Evolutionary conservation across 192 early-diverging fungal genomes (phyloP).

Genomic region (Coemansia sp.): DNA sequence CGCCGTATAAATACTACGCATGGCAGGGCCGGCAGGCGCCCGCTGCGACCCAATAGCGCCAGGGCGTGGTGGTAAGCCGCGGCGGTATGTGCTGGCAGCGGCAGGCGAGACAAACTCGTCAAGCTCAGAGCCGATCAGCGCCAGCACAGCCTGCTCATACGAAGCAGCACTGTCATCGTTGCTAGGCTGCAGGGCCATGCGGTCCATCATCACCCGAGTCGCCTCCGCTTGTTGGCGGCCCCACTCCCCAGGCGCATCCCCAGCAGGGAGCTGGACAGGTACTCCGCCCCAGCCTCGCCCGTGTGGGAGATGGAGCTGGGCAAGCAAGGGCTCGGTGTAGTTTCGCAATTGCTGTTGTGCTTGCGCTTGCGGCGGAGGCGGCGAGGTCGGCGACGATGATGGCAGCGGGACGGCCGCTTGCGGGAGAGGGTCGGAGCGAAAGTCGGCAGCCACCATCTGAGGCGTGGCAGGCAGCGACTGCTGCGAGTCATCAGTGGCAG

Average conservation of each 20-base stretch:
- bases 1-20: background rate
- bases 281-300: background rate
- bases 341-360: background rate
- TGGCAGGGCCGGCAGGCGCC: background rate
- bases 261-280: slow-evolving; percentile 2
- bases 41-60: slow-evolving; percentile 42
- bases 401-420: slow-evolving; percentile 7
- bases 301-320: background rate
- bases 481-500: slow-evolving; percentile 3
- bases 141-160: slow-evolving; percentile 6
- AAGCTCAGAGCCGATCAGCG: slow-evolving; percentile 29
- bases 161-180: background rate
- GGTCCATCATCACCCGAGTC: slow-evolving; percentile 9
- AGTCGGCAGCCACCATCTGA: slow-evolving; percentile 2
- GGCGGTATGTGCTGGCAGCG: slow-evolving; percentile 1
- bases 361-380: slow-evolving; percentile 6
- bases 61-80: slow-evolving; percentile 6
- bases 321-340: background rate
- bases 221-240: slow-evolving; percentile 4
- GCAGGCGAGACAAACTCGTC: slow-evolving; percentile 34
- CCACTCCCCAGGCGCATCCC: slow-evolving; percentile 11
- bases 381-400: slow-evolving; percentile 3
- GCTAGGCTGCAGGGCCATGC: slow-evolving; percentile 11
- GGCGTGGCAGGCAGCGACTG: slow-evolving; percentile 29
- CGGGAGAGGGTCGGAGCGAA: background rate